phyloP scores from a whole-genome alignment of 495 filamentous ascomycete genomes.

The Aspergillus heteromorphus region DNA sequence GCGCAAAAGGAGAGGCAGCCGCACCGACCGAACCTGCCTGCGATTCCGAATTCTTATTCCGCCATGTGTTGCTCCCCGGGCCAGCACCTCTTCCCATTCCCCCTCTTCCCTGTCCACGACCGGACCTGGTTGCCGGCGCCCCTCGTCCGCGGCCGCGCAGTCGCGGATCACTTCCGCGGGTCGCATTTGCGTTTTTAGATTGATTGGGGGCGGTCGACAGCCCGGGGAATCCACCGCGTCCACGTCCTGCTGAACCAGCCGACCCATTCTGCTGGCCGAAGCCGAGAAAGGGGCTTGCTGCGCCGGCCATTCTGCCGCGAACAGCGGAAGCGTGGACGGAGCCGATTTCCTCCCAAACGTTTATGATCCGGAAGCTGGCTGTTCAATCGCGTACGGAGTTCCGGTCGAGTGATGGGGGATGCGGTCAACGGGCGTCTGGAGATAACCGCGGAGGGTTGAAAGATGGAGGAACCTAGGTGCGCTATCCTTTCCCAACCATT shows the following conservation, averaged over 20 bases:
- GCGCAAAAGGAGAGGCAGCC: constrained; percentile 29
- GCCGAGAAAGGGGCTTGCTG: constrained; percentile 31
- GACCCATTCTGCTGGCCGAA: constrained; percentile 27
- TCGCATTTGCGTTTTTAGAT: constrained; percentile 15
- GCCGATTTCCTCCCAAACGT: constrained; percentile 5
- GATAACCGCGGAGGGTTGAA: neutral
- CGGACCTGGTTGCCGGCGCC: constrained; percentile 8
- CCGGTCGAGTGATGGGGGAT: neutral
- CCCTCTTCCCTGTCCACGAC: constrained; percentile 21
- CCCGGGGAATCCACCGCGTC: constrained; percentile 22
- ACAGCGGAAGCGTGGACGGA: constrained; percentile 19
- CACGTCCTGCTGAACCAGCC: constrained; percentile 25
- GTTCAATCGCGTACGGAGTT: neutral
- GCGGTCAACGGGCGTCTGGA: neutral
- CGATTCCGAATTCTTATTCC: constrained; percentile 8
- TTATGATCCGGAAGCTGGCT: neutral
- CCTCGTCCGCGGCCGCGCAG: constrained; percentile 29
- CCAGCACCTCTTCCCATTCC: constrained; percentile 22
- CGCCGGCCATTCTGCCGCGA: constrained; percentile 36
- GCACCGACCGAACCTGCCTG: neutral
- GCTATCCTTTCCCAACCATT: constrained; percentile 14
- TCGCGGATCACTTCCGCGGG: constrained; percentile 16
- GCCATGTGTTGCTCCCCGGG: constrained; percentile 15
- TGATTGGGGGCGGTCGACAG: constrained; percentile 19
- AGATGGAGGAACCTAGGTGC: constrained; percentile 12